Evolutionary conservation across 2,329 filamentous ascomycete species (phyloP), one percentile per base, ranked within the genome.

Genomic region (Nigrospora osmanthi): DNA sequence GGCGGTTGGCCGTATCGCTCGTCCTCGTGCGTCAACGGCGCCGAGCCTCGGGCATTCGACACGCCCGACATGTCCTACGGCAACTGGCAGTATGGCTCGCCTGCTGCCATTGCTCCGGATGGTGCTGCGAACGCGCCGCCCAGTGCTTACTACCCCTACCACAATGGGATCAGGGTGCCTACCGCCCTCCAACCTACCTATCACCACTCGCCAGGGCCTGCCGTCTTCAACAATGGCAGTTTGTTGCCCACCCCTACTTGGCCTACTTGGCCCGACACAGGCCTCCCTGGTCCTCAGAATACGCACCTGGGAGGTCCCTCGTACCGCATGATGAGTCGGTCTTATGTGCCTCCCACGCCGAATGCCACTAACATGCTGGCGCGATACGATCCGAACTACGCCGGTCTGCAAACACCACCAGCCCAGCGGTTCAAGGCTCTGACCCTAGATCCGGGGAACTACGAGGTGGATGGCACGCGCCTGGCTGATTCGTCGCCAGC

Each of bases 181-280:
- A 60, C 59, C 7, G 58, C 53, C 45, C 43, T 59, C 6, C 60
- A 61, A 19, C 59, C 60, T 44, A 50, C 54, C 46, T 60, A 66
- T 43, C 67, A 66, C 31, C 60, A 66, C 19, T 55, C 61, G 2
- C 58, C 65, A 5, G 62, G 63, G 2, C 66, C 65, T 32, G 60
- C 65, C 1, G 58, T 66, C 10, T 70, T 69, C 55, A 66, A 69
- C 43, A 63, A 66, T 17, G 59, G 59, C 14, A 61, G 60, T 13
- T 62, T 66, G 47, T 58, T 63, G 44, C 60, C 66, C 11, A 58
- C 60, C 19, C 56, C 61, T 3, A 50, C 61, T 4, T 71, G 66
- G 67, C 62, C 62, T 28, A 50, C 61, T 4, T 71, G 66, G 67
- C 62, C 62, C 23, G 66, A 69, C 19, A 54, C 57, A 5, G 54